Conservation (phyloP, 768 basidiomycete species). For the Sarcodon aspratus region DNA sequence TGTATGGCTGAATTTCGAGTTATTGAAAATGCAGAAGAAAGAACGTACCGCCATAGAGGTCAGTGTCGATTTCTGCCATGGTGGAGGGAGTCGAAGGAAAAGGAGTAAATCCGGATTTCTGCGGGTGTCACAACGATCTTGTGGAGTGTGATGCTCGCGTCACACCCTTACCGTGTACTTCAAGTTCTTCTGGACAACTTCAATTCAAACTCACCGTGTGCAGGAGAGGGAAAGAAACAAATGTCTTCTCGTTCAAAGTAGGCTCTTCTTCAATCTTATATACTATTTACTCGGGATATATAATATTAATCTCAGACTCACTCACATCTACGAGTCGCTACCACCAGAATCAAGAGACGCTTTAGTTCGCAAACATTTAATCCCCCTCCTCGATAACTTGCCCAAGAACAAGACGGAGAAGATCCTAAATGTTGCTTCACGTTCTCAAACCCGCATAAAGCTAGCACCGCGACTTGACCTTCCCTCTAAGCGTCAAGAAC, state of each 20-base stretch:
- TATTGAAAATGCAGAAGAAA: background rate
- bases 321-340: conserved; percentile 34
- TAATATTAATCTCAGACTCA: conserved; percentile 24
- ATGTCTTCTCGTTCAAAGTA: too few relatives aligned
- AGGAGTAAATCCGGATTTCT: background rate
- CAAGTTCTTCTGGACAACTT: too few relatives aligned
- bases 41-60: conserved; percentile 74
- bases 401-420: conserved; percentile 25
- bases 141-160: background rate
- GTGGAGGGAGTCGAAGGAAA: conserved; percentile 12
- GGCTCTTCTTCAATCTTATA: too few relatives aligned
- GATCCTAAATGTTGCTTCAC: conserved; percentile 27
- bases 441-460: conserved; percentile 25
- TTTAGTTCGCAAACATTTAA: conserved; percentile 38
- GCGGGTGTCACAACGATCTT: background rate
- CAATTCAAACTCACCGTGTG: too few relatives aligned
- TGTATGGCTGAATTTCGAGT: background rate
- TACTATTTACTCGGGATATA: too few relatives aligned
- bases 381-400: conserved; percentile 33
- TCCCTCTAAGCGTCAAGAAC: conserved; percentile 41
- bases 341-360: conserved; percentile 39
- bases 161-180: too few relatives aligned
- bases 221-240: too few relatives aligned
- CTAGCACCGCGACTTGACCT: conserved; percentile 39
- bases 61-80: conserved; percentile 82